These are phyloP conservation scores for Hypomyces rosellus DNA, from an alignment of 2,329 filamentous ascomycete genomes.

Conservation along the genomic window DNA sequence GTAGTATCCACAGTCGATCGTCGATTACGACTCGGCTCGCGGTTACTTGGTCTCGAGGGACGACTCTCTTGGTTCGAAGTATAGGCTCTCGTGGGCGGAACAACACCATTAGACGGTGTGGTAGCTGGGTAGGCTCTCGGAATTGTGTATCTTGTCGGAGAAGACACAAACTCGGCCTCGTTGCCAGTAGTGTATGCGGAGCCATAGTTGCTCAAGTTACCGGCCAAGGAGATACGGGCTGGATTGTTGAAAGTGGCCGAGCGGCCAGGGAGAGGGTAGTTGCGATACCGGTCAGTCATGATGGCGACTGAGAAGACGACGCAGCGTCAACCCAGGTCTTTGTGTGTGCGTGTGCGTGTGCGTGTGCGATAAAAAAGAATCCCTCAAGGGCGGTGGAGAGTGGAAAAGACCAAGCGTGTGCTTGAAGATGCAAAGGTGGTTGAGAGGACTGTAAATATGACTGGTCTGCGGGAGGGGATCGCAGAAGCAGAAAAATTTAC, in stretches of 20 bases:
- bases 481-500: too few relatives aligned
- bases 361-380: too few relatives aligned
- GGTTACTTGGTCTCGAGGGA: constrained; percentile 39
- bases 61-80: constrained; percentile 47
- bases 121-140: constrained; percentile 29
- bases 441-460: too few relatives aligned
- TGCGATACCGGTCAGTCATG: constrained; percentile 44
- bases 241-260: constrained; percentile 41
- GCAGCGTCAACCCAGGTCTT: too few relatives aligned
- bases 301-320: constrained; percentile 14
- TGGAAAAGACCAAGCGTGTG: too few relatives aligned
- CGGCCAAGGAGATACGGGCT: constrained; percentile 48
- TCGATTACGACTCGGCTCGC: constrained; percentile 43
- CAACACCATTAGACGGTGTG: constrained; percentile 27
- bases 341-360: too few relatives aligned
- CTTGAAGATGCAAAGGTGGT: too few relatives aligned
- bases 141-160: constrained; percentile 25
- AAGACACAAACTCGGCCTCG: constrained; percentile 49
- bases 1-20: constrained; percentile 47
- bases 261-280: constrained; percentile 35
- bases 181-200: constrained; percentile 39
- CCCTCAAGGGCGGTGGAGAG: too few relatives aligned
- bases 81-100: constrained; percentile 48
- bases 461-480: too few relatives aligned
- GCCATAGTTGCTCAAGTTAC: constrained; percentile 43